Percentiles rank a stretch among this genome's conserved stretches.
These are phyloP conservation scores for Aechmea fasciata DNA, from an alignment of 176 grass and related monocot genomes.

Conservation along the genomic window DNA sequence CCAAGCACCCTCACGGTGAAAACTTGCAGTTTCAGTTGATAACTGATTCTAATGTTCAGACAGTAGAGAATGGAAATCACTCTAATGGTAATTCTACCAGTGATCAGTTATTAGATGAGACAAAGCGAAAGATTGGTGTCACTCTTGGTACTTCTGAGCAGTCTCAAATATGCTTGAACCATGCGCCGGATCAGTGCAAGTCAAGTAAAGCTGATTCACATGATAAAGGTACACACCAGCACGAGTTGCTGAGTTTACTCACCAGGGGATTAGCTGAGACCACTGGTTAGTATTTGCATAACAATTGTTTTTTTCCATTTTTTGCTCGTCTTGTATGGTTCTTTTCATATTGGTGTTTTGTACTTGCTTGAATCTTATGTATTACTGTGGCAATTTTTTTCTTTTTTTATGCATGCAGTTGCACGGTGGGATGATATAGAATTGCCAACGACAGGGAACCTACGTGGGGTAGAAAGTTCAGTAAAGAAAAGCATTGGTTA, in stretches of 20 bases:
- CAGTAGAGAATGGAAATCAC: not conserved
- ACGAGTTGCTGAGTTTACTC: conserved; percentile 38
- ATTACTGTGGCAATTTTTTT: not conserved
- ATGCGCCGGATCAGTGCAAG: conserved; percentile 1
- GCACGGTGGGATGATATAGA: conserved; percentile 37
- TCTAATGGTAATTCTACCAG: not conserved
- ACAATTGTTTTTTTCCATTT: not conserved
- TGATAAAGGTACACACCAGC: conserved; percentile 13
- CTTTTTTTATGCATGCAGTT: conserved; percentile 25
- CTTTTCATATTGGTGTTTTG: not conserved
- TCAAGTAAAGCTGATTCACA: conserved; percentile 18
- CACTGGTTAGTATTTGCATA: conserved; percentile 29
- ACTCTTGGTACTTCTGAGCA: not conserved
- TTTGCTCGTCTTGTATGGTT: not conserved
- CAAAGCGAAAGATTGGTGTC: conserved; percentile 1
- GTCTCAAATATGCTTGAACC: conserved; percentile 5
- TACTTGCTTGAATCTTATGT: not conserved
- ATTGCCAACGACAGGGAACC: conserved; percentile 21
- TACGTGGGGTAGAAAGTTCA: not conserved
- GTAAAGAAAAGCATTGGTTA: conserved; percentile 48
- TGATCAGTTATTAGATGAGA: conserved; percentile 14
- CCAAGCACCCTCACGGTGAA: conserved; percentile 32
- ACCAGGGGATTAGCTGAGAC: conserved; percentile 53
- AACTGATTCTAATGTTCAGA: not conserved
- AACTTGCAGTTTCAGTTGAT: not conserved